Percentiles rank a stretch among this genome's conserved stretches.
Conservation (phyloP, 176 grass and related monocot species). For the Dactylis glomerata region DNA sequence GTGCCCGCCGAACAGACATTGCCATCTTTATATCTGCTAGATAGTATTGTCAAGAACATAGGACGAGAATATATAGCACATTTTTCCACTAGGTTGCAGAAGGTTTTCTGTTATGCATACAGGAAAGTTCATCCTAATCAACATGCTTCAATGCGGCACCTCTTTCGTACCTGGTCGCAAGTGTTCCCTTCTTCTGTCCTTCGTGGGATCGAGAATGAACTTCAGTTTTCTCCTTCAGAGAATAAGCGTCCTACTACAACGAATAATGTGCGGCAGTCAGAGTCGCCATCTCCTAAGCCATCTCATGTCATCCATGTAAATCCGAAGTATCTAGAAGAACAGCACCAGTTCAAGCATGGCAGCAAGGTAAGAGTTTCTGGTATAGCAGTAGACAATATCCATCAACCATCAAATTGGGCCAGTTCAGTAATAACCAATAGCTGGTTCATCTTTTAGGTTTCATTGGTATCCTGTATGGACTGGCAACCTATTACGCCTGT, state of each 20-base stretch:
- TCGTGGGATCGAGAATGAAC: slow-evolving; percentile 72
- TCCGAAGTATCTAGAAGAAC: slow-evolving; percentile 74
- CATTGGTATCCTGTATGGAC: neutral
- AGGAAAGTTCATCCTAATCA: slow-evolving; percentile 68
- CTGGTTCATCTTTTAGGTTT: neutral
- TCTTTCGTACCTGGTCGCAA: slow-evolving; percentile 88
- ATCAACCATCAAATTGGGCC: neutral
- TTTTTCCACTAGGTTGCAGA: slow-evolving; percentile 74
- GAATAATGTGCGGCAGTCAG: slow-evolving; percentile 41
- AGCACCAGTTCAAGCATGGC: slow-evolving; percentile 53
- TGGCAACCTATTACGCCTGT: neutral
- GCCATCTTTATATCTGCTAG: slow-evolving; percentile 90
- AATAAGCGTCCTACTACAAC: slow-evolving; percentile 26
- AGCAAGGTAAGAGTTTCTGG: slow-evolving; percentile 37
- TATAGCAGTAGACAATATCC: slow-evolving; percentile 19
- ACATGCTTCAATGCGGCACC: slow-evolving; percentile 71
- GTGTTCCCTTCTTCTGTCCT: slow-evolving; percentile 76
- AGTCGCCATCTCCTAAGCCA: slow-evolving; percentile 54
- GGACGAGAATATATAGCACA: slow-evolving; percentile 65
- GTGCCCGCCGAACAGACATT: slow-evolving; percentile 87
- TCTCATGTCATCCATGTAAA: slow-evolving; percentile 94
- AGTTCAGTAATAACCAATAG: neutral
- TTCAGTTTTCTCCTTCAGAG: slow-evolving; percentile 74
- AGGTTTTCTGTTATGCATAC: slow-evolving; percentile 83
- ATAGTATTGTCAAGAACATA: slow-evolving; percentile 99